phyloP scores from a whole-genome alignment of 2,329 filamentous ascomycete genomes.

The Talaromyces marneffei region DNA sequence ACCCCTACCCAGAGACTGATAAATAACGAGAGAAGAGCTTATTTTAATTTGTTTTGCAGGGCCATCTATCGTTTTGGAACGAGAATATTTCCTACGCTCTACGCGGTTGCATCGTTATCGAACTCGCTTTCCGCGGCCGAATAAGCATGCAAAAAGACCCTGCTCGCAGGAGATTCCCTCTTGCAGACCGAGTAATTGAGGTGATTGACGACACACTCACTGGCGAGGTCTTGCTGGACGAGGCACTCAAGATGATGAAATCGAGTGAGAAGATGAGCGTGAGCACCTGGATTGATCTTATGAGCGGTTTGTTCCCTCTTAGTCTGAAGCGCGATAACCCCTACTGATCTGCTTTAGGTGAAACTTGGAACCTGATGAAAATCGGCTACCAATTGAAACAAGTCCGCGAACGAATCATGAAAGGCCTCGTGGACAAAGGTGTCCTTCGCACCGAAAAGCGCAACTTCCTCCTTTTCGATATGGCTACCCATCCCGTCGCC shows the following conservation, averaged over 20 bases:
- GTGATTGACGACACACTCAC: conserved; percentile 95
- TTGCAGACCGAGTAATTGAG: conserved; percentile 91
- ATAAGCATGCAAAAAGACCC: conserved; percentile 99
- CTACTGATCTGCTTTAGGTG: conserved; percentile 54
- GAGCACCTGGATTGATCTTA: conserved; percentile 95
- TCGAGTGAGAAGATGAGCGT: conserved; percentile 99
- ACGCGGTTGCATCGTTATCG: conserved; percentile 95
- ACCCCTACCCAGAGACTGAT: conserved; percentile 16
- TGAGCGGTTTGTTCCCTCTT: conserved; percentile 68
- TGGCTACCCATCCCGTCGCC: conserved; percentile 96
- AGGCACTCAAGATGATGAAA: conserved; percentile 99
- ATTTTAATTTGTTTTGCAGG: conserved; percentile 51
- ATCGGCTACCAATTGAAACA: conserved; percentile 99
- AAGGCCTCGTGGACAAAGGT: conserved; percentile 96
- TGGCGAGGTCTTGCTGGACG: conserved; percentile 92
- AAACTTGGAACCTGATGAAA: conserved; percentile 99
- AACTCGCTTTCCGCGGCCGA: conserved; percentile 89
- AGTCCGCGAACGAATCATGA: conserved; percentile 93
- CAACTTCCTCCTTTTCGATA: conserved; percentile 99
- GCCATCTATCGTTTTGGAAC: conserved; percentile 99
- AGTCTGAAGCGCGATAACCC: conserved; percentile 10
- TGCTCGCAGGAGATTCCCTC: conserved; percentile 80
- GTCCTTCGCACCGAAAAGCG: conserved; percentile 97
- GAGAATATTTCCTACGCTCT: conserved; percentile 99
- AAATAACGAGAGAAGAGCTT: neutral